Evolutionary conservation across 73 alveolate genomes (phyloP).

Genomic region (Tetrahymena elliotti): DNA sequence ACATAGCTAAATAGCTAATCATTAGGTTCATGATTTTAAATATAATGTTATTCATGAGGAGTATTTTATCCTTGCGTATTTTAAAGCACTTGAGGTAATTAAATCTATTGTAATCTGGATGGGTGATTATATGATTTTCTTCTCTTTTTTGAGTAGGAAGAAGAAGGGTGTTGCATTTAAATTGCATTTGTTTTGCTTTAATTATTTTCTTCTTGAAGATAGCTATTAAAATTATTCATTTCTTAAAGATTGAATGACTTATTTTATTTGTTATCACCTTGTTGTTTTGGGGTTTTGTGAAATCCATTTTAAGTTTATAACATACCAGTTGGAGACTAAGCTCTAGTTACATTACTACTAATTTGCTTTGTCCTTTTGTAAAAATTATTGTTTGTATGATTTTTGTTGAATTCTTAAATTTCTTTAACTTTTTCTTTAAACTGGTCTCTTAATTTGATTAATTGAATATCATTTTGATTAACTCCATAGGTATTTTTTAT

Average conservation of each 20-base stretch:
- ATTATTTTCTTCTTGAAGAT: background rate
- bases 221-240: background rate
- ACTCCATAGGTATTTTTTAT: background rate
- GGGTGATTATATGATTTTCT: background rate
- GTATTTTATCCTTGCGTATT: background rate
- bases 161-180: background rate
- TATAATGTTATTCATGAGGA: background rate
- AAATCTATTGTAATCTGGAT: background rate
- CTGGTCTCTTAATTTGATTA: background rate
- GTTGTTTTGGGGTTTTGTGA: background rate
- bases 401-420: background rate
- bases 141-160: background rate
- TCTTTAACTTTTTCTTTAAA: background rate
- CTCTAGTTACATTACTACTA: background rate
- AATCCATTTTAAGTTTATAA: background rate
- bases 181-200: background rate
- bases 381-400: background rate
- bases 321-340: background rate
- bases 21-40: background rate
- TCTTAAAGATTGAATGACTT: background rate
- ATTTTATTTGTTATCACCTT: background rate
- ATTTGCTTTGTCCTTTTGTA: background rate
- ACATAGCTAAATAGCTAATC: background rate
- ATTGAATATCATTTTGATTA: background rate
- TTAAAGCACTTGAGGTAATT: background rate